Percentiles rank a stretch among this genome's conserved stretches.
Evolutionary conservation across 106 monocot species (phyloP).

Genomic region (Amphibolis antarctica): DNA sequence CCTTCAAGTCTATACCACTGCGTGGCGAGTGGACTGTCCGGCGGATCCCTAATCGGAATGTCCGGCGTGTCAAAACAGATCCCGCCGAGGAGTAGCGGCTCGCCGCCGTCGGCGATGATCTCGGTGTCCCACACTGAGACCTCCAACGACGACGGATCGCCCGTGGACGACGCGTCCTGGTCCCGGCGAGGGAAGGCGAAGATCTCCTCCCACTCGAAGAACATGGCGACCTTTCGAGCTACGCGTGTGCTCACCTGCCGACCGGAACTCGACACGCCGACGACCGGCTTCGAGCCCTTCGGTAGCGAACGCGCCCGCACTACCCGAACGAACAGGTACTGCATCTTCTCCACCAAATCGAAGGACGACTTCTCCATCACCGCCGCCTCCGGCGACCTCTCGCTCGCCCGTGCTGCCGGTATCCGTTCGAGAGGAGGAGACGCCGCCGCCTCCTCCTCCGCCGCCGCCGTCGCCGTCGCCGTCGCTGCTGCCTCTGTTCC

Average conservation of each 20-base stretch:
- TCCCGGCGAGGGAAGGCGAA: constrained; percentile 53
- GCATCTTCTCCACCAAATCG: constrained; percentile 90
- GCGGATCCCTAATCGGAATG: constrained; percentile 45
- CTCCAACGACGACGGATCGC: constrained; percentile 33
- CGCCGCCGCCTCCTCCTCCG: not conserved
- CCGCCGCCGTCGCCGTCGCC: not conserved
- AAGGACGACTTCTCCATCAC: constrained; percentile 36
- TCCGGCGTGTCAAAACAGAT: constrained; percentile 78
- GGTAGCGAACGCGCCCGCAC: constrained; percentile 45
- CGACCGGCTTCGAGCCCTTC: constrained; percentile 36
- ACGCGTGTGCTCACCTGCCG: constrained; percentile 30
- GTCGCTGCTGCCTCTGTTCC: not conserved
- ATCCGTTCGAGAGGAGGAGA: not conserved
- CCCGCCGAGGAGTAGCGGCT: constrained; percentile 64
- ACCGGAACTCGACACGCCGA: constrained; percentile 44
- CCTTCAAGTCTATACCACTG: constrained; percentile 96
- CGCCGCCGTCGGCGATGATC: constrained; percentile 14
- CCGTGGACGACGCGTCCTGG: constrained; percentile 10
- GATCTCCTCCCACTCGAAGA: constrained; percentile 74
- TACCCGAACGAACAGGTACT: constrained; percentile 72
- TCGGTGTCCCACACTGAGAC: constrained; percentile 58
- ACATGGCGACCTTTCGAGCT: constrained; percentile 19
- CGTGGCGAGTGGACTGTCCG: constrained; percentile 62
- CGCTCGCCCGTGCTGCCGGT: not conserved
- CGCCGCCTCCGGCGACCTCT: not conserved